Evolutionary conservation across 345 rosid genomes (phyloP), one percentile per base, ranked within the genome.

Genomic region (Murraya paniculata): DNA sequence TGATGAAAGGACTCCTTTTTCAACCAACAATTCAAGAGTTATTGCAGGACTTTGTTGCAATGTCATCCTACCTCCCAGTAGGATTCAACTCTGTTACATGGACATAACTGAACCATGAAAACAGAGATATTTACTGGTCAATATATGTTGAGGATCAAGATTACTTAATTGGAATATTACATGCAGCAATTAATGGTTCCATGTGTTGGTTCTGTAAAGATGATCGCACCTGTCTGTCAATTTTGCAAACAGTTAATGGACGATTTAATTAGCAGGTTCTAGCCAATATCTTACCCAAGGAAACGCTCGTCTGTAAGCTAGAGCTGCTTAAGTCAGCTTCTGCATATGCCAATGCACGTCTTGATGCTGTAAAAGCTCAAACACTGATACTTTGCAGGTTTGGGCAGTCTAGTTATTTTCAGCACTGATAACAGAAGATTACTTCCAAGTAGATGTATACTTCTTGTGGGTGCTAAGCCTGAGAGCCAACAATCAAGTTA

Each of bases 321-420:
- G 62, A 86, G 53, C 36, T 84, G 79, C 64, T 91, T 36, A 87
- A 81, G 77, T 79, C 89, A 82, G 92, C 91, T 82, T 82, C 95
- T 62, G 83, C 86, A 73, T 87, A 79, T 82, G 88, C 89, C 66
- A 87, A 85, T 78, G 85, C 89, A 35, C 87, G 81, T 48, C 89
- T 91, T 61, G 56, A 86, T 73, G 85, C 84, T 71, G 81, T 88
- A 81, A 89, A 81, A 79, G 97, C 95, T 68, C 88, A 93, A 78
- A 85, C 84, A 33, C 84, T 93, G 25, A 65, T 93, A 73, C 91
- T 92, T 79, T 80, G 81, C n/a, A 91, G 97, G 97, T 39, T 56
- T 60, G 61, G 48, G 45, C 30, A 22, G 36, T 22, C 78, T 18
- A 6, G 36, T 48, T 41, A 79, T 33, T 36, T 73, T 24, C 71